Evolutionary conservation across 2,329 filamentous ascomycete species (phyloP).

Genomic region (Amesomyces nigricolor): DNA sequence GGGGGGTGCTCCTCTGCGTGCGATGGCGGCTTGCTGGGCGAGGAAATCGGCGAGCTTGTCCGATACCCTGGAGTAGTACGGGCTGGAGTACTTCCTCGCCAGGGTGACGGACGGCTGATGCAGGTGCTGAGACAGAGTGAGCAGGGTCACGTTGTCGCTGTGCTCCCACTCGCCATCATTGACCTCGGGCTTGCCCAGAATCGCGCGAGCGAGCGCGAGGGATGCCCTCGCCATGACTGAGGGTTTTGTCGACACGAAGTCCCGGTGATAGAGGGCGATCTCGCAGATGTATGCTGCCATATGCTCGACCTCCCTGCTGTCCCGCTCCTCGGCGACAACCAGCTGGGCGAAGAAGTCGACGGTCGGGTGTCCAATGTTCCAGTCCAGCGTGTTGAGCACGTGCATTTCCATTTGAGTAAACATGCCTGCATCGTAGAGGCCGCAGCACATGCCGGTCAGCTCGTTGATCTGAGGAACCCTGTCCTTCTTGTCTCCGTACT

Average conservation of each 20-base stretch:
- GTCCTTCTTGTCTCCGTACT: constrained; percentile 98
- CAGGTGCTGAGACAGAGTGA: constrained; percentile 54
- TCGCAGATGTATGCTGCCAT: constrained; percentile 94
- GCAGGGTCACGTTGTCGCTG: constrained; percentile 61
- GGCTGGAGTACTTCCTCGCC: constrained; percentile 54
- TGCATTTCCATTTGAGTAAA: constrained; percentile 99
- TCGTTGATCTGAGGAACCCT: constrained; percentile 96
- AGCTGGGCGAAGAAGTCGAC: constrained; percentile 91
- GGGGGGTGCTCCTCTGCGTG: constrained; percentile 48
- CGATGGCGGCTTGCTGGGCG: constrained; percentile 52
- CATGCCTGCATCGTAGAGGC: constrained; percentile 97
- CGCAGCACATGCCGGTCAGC: constrained; percentile 98
- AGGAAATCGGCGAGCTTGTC: constrained; percentile 54
- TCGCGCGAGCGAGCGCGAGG: constrained; percentile 77
- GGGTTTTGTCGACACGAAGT: constrained; percentile 89
- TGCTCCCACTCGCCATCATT: constrained; percentile 72
- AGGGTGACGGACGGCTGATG: constrained; percentile 54
- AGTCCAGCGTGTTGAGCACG: constrained; percentile 93
- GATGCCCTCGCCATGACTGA: constrained; percentile 87
- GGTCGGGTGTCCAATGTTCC: constrained; percentile 92
- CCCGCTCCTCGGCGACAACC: constrained; percentile 70
- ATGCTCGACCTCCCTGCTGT: constrained; percentile 84
- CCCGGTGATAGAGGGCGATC: constrained; percentile 91
- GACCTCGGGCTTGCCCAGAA: constrained; percentile 73
- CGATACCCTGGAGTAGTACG: constrained; percentile 49